Evolutionary conservation across 192 early-diverging fungal species (phyloP).

Genomic region (Umbelopsis vinacea): DNA sequence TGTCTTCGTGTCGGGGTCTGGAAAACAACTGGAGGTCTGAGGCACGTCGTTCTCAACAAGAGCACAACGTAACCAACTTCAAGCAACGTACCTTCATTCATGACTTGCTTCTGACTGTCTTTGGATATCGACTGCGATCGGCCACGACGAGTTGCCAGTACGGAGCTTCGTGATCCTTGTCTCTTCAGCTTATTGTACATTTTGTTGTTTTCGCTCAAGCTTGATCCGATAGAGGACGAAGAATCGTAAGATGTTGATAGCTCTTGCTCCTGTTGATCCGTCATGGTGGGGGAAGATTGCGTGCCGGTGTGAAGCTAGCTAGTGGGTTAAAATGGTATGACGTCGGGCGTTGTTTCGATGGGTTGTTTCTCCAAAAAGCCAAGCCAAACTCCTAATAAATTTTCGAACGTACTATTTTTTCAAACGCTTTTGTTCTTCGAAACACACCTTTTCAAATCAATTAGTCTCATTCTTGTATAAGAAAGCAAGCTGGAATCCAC

Average conservation of each 20-base stretch:
- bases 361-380: not conserved
- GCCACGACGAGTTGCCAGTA: conserved; percentile 5
- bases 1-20: conserved; percentile 41
- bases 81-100: conserved; percentile 1
- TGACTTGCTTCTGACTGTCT: conserved; percentile 8
- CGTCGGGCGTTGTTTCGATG: conserved; percentile 6
- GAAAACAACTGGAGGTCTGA: not conserved
- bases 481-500: conserved; percentile 16
- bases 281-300: not conserved
- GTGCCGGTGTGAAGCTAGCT: not conserved
- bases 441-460: no score
- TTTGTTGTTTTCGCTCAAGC: conserved; percentile 31
- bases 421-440: no score
- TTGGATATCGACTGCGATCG: conserved; percentile 3
- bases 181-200: conserved; percentile 34
- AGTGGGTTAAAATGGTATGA: not conserved
- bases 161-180: conserved; percentile 42
- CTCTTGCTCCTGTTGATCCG: not conserved
- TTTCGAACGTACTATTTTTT: conserved; percentile 3
- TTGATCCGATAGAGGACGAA: conserved; percentile 30
- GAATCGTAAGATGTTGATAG: conserved; percentile 30
- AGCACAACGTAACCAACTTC: not conserved
- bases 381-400: not conserved
- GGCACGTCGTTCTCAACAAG: not conserved
- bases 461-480: not conserved